Conservation (phyloP, 441 rosid species). For the Populus hybrid region DNA sequence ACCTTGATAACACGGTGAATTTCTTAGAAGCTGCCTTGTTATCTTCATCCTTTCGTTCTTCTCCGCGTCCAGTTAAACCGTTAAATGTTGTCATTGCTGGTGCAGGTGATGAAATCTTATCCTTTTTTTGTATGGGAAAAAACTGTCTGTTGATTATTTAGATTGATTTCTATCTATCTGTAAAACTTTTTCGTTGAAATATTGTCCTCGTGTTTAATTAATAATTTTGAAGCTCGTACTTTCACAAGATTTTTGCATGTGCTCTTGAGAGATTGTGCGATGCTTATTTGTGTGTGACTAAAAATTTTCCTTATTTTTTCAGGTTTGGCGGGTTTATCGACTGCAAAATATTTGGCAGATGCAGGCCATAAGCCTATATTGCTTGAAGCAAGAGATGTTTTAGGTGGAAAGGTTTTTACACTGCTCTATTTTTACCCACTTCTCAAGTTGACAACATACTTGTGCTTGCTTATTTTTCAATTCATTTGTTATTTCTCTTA, state of each 20-base stretch:
- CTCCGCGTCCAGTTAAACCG: constrained; percentile 67
- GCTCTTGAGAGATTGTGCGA: not conserved
- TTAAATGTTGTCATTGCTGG: constrained; percentile 86
- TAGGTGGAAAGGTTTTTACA: constrained; percentile 87
- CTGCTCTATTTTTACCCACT: constrained; percentile 6
- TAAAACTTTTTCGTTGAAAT: not conserved
- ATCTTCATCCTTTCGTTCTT: constrained; percentile 63
- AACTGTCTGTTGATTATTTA: not conserved
- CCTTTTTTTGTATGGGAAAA: not conserved
- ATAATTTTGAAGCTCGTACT: not conserved
- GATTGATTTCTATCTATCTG: not conserved
- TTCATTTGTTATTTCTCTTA: not conserved
- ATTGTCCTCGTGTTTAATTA: not conserved
- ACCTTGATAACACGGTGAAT: constrained; percentile 67
- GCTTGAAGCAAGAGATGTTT: constrained; percentile 92
- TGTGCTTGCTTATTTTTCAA: not conserved
- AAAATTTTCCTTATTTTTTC: constrained; percentile 21
- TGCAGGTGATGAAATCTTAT: constrained; percentile 50
- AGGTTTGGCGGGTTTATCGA: constrained; percentile 96
- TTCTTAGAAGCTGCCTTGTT: constrained; percentile 87
- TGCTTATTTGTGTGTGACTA: not conserved
- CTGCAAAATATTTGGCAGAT: constrained; percentile 93
- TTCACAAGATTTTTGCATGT: not conserved
- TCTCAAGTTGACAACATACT: not conserved
- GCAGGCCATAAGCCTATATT: constrained; percentile 87